These are phyloP conservation scores for Isatis lusitanica DNA, from an alignment of 441 rosid genomes.

Conservation along the genomic window DNA sequence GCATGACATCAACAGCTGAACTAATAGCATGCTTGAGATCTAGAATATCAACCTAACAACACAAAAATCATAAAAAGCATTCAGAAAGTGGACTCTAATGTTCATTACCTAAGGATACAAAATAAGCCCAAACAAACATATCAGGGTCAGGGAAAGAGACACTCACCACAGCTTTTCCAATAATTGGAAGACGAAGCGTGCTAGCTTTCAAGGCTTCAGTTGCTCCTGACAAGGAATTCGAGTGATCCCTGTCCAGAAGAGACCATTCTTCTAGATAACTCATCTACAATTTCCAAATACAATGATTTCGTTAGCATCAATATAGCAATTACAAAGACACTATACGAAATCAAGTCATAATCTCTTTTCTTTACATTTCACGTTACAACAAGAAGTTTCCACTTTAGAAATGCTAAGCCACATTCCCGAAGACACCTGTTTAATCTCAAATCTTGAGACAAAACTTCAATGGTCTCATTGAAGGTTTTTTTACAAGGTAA, in stretches of 20 bases:
- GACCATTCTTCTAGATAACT: slow-evolving; percentile 55
- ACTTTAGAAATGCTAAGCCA: too few species aligned
- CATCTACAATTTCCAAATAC: slow-evolving; percentile 41
- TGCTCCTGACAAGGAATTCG: slow-evolving; percentile 53
- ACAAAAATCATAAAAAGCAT: background rate
- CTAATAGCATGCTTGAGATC: slow-evolving; percentile 65
- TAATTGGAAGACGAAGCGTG: slow-evolving; percentile 62
- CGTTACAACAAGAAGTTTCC: too few species aligned
- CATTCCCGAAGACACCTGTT: too few species aligned
- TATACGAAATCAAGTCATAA: too few species aligned
- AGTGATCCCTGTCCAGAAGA: slow-evolving; percentile 53
- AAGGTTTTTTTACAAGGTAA: too few species aligned
- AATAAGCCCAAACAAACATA: slow-evolving; percentile 17
- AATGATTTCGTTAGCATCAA: slow-evolving; percentile 5
- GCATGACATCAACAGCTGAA: slow-evolving; percentile 68
- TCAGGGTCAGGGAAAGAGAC: slow-evolving; percentile 9
- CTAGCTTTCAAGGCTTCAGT: slow-evolving; percentile 68
- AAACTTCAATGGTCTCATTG: too few species aligned
- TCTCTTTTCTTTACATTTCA: too few species aligned
- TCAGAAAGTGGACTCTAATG: slow-evolving; percentile 2
- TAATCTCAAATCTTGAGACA: too few species aligned
- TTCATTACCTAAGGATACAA: slow-evolving; percentile 7
- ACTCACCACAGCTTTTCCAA: slow-evolving; percentile 55
- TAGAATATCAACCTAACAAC: slow-evolving; percentile 52
- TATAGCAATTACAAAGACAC: background rate